Percentiles rank a stretch among this genome's conserved stretches.
phyloP scores from a whole-genome alignment of 306 rosid species.

The Mimosa pudica region DNA sequence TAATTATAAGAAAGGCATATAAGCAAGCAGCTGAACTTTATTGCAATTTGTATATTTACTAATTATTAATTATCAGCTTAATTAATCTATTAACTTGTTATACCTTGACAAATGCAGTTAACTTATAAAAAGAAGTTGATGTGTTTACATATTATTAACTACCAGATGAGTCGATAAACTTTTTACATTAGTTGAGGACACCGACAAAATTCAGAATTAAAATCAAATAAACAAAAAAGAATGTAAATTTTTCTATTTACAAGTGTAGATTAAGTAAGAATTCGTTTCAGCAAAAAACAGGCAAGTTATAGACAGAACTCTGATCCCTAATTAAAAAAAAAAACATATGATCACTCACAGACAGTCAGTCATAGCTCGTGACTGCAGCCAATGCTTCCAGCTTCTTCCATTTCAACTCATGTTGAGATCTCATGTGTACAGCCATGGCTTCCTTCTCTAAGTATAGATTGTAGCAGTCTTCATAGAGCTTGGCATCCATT shows the following conservation, averaged over 20 bases:
- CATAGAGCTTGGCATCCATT: slow-evolving; percentile 59
- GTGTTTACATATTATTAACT: no score
- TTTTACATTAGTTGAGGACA: no score
- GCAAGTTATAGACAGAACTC: slow-evolving; percentile 32
- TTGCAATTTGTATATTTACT: background rate
- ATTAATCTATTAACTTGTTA: background rate
- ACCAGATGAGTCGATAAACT: no score
- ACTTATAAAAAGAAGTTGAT: no score
- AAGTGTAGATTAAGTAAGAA: slow-evolving; percentile 25
- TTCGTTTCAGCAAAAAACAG: slow-evolving; percentile 24
- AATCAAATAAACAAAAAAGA: no score
- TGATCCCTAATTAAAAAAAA: slow-evolving; percentile 48
- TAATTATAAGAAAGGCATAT: background rate
- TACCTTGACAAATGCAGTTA: no score
- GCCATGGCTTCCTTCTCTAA: slow-evolving; percentile 52
- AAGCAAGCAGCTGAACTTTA: background rate
- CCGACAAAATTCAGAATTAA: no score
- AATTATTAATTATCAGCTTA: background rate
- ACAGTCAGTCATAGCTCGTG: slow-evolving; percentile 34
- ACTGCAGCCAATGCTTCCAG: slow-evolving; percentile 60
- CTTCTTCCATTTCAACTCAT: slow-evolving; percentile 59
- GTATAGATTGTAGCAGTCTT: slow-evolving; percentile 53
- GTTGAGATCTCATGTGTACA: slow-evolving; percentile 47
- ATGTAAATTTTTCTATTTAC: slow-evolving; percentile 22
- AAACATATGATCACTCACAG: slow-evolving; percentile 37